Evolutionary conservation across 768 basidiomycete genomes (phyloP), one percentile per base, ranked within the genome.

Genomic region (Suillus discolor): DNA sequence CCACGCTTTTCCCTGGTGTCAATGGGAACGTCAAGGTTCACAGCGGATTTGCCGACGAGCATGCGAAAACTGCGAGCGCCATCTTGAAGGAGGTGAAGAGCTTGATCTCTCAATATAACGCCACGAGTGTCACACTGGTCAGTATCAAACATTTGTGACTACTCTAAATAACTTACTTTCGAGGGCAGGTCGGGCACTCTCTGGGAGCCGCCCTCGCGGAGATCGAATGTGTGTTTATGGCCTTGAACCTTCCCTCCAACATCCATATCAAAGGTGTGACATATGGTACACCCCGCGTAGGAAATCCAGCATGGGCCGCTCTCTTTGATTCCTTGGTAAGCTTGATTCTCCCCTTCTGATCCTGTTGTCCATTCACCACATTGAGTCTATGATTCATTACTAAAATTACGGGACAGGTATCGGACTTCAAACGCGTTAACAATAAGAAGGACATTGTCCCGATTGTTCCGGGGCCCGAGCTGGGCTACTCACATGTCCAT

Each of bases 1-100:
- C 80, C 0, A 72, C 73, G 0, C 80, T 89, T 8, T 89, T 89
- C 77, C 88, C 88, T 2, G 87, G 86, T 1, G 72, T 87, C 15
- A 69, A 80, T 42, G 73, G 73, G 16, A 73, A 63, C 44, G 81
- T 86, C 31, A 67, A 72, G 63, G 85, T 83, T 20, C 88, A 86
- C 69, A 77, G 79, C 45, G 88, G 89, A 5, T 89, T 89, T 72
- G 78, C 81, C 1, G 71, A 81, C 47, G 80, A 80, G 57, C 87
- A 88, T 41, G 81, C 84, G 2, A 61, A 75, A 65, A 86, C 83
- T 1, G 86, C 85, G 0, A 42, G 71, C 1, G 67, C 73, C n/a
- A 83, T 88, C 49, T 76, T 87, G 31, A 65, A 75, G 3, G 81
- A 83, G 57, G 82, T 84, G 39, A 78, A 81, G 57, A 71, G 68